Conservation (phyloP, 768 basidiomycete species). For the Rickenella mellea region DNA sequence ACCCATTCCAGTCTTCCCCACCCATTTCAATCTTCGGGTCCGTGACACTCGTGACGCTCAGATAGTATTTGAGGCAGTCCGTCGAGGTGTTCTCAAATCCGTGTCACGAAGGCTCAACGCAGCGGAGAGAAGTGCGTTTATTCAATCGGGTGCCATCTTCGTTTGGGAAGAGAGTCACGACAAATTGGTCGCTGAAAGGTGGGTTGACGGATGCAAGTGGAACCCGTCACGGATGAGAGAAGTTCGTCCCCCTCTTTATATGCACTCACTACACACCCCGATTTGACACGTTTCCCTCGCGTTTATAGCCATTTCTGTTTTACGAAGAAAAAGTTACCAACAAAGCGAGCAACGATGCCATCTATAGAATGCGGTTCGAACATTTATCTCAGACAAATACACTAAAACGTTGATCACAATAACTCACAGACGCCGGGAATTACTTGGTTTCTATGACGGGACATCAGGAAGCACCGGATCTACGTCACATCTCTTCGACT, state of each 20-base stretch:
- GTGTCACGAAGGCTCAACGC: slow-evolving; percentile 53
- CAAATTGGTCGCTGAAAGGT: slow-evolving; percentile 53
- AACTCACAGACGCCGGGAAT: slow-evolving; percentile 12
- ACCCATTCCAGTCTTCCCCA: too few relatives aligned
- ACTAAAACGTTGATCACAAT: slow-evolving; percentile 4
- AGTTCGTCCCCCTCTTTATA: slow-evolving; percentile 18
- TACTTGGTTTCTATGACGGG: slow-evolving; percentile 49
- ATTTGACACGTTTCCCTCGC: neutral
- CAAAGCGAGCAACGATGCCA: slow-evolving; percentile 29
- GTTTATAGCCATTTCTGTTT: slow-evolving; percentile 51
- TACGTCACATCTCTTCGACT: slow-evolving; percentile 45
- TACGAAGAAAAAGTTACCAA: slow-evolving; percentile 52
- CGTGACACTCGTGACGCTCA: slow-evolving; percentile 60
- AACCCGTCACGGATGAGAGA: slow-evolving; percentile 60
- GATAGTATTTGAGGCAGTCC: slow-evolving; percentile 56
- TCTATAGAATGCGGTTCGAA: slow-evolving; percentile 26
- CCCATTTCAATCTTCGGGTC: slow-evolving; percentile 56
- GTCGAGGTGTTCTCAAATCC: slow-evolving; percentile 38
- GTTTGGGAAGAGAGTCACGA: slow-evolving; percentile 66
- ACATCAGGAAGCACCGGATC: slow-evolving; percentile 37
- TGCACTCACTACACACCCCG: neutral
- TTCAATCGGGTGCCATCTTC: slow-evolving; percentile 54
- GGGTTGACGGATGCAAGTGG: slow-evolving; percentile 66
- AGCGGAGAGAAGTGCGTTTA: slow-evolving; percentile 42
- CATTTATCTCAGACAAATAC: slow-evolving; percentile 3